Evolutionary conservation across 2,329 filamentous ascomycete species (phyloP).

Genomic region (Xylariaceae sp.): DNA sequence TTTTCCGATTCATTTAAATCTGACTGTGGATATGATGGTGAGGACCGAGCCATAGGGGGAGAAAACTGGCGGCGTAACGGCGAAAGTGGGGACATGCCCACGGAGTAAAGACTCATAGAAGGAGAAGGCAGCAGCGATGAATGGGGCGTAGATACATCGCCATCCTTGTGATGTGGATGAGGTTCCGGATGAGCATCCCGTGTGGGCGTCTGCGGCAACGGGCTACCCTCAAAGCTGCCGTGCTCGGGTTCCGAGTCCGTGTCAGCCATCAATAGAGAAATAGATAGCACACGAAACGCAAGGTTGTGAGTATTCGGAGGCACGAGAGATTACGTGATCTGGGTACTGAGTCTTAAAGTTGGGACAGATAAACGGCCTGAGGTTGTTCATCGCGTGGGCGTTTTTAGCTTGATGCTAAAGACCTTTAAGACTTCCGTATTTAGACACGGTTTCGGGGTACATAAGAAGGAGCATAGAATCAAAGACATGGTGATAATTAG

Average conservation of each 20-base stretch:
- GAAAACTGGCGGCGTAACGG: slow-evolving; percentile 35
- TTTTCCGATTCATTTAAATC: slow-evolving; percentile 31
- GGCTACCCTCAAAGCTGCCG: slow-evolving; percentile 23
- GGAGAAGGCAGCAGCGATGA: slow-evolving; percentile 36
- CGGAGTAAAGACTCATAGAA: slow-evolving; percentile 34
- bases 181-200: slow-evolving; percentile 17
- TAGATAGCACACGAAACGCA: slow-evolving; percentile 8
- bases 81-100: slow-evolving; percentile 39
- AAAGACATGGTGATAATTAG: too few relatives aligned
- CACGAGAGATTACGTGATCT: too few relatives aligned
- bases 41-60: slow-evolving; percentile 28
- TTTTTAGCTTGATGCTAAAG: not conserved
- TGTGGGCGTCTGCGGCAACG: slow-evolving; percentile 31
- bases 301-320: too few relatives aligned
- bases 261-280: slow-evolving; percentile 25
- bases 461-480: too few relatives aligned
- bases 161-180: slow-evolving; percentile 20
- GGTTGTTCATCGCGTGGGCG: not conserved
- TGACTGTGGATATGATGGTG: slow-evolving; percentile 30
- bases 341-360: too few relatives aligned
- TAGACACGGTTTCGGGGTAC: too few relatives aligned
- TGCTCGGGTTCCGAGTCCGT: slow-evolving; percentile 32
- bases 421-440: slow-evolving; percentile 3
- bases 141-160: slow-evolving; percentile 24
- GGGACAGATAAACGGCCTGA: slow-evolving; percentile 2